A percentile compares a stretch with the other conserved stretches of the same genome.
Conservation (phyloP, 208 protist genomes). For the Wallacemonas sp. region DNA sequence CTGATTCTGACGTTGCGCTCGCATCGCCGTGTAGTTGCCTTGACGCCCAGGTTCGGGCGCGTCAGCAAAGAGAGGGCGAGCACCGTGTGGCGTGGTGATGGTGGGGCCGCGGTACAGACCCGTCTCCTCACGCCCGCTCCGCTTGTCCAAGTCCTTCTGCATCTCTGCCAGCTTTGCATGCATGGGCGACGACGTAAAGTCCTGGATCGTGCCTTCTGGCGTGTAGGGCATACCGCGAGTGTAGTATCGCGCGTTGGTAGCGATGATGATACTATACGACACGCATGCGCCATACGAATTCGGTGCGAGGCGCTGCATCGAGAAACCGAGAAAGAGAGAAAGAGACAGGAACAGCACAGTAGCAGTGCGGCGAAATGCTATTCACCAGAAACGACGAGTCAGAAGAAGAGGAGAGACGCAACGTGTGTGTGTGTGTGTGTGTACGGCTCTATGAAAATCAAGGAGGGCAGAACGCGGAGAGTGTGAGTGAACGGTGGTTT, state of each 20-base stretch:
- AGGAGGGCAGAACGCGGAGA: no score
- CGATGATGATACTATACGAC: not conserved
- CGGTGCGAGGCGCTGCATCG: no score
- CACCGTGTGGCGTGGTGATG: conserved; percentile 40
- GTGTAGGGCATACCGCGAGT: conserved; percentile 66
- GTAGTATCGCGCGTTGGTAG: conserved; percentile 13
- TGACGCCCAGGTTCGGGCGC: conserved; percentile 3
- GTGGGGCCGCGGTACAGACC: conserved; percentile 55
- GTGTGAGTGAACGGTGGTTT: no score
- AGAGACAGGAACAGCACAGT: no score
- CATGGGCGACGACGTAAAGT: conserved; percentile 62
- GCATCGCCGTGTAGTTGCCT: conserved; percentile 10
- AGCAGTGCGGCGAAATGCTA: no score
- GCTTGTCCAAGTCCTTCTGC: conserved; percentile 53
- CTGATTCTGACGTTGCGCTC: not conserved
- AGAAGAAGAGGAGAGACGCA: no score
- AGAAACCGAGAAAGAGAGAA: no score
- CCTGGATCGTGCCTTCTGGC: conserved; percentile 64
- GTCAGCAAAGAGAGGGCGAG: conserved; percentile 37
- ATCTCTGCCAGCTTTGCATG: conserved; percentile 48
- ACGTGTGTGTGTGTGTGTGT: no score
- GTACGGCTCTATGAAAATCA: no score
- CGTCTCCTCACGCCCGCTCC: conserved; percentile 32
- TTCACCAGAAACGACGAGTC: no score
- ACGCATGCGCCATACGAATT: no score